Conservation (phyloP, 148 eudicot species). For the Simmondsia chinensis region DNA sequence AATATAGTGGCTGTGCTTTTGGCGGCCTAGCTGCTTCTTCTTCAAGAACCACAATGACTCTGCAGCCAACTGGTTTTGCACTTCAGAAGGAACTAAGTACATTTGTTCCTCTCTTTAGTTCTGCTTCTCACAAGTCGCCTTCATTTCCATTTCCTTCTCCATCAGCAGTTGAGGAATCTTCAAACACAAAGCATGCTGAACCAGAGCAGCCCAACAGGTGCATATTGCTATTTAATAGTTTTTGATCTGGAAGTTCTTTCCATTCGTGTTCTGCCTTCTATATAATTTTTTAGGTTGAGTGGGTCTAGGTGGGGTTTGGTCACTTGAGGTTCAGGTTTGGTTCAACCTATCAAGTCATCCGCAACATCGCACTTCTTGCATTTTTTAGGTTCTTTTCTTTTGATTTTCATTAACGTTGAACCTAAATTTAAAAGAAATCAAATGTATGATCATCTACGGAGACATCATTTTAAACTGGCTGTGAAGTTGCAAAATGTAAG, state of each 20-base stretch:
- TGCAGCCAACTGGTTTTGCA: constrained; percentile 11
- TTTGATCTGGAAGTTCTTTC: neutral
- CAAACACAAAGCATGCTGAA: constrained; percentile 12
- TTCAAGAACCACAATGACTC: constrained; percentile 11
- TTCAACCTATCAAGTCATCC: too few species aligned
- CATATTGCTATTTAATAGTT: neutral
- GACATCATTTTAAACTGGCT: too few species aligned
- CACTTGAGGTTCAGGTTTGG: too few species aligned
- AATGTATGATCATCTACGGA: too few species aligned
- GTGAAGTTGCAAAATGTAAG: too few species aligned
- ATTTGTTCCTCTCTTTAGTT: constrained; percentile 15
- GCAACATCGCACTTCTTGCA: too few species aligned
- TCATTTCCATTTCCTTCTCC: constrained; percentile 16
- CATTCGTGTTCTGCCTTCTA: too few species aligned
- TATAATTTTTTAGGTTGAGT: too few species aligned
- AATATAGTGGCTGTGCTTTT: constrained; percentile 8
- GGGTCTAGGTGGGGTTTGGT: too few species aligned
- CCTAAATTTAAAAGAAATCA: too few species aligned
- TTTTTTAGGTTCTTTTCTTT: too few species aligned
- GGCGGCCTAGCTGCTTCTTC: constrained; percentile 9
- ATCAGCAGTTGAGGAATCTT: constrained; percentile 17
- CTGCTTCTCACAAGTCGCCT: constrained; percentile 24
- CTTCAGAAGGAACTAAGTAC: constrained; percentile 15
- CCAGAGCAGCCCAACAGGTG: constrained; percentile 43
- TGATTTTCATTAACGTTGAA: too few species aligned